Evolutionary conservation across 2,329 filamentous ascomycete species (phyloP), one percentile per base, ranked within the genome.

Genomic region (Cylindrodendrum hubeiense): DNA sequence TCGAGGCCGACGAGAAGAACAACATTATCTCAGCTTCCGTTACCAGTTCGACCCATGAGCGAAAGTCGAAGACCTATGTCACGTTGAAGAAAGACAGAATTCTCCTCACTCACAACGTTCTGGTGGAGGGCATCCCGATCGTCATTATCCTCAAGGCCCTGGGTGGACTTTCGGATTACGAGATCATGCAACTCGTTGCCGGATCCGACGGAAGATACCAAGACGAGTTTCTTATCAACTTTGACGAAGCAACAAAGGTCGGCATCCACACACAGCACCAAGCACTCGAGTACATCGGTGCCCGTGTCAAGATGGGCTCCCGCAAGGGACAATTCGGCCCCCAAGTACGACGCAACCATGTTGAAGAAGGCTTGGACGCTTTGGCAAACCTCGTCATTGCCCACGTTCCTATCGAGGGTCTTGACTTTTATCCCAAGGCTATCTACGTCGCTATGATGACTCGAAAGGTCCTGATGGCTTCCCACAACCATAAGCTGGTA

Each of bases 381-480:
- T 86, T 99, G 43, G 93, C 95, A 19, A 95, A 94, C 74, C 92
- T 98, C 60, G 92, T 99, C 67, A 94, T 99, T 65, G 95, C 96
- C 7, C 96, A 99, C 73, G 95, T 99, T 30, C 92, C 94, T 5
- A 95, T 99, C 39, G 89, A 93, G 72, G 93, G 93, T 49, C 88
- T 97, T 71, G 95, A 99, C 76, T 98, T 98, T 79, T 91, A 96
- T 60, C 95, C 95, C n/a, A 99, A 99, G 78, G 95, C 95, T 22
- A 88, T 98, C 9, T 99, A 98, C 75, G 90, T 99, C 60, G 95
- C 95, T 51, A 93, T 97, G 84, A 99, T 99, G 96, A 93, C 94
- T 28, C 91, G 96, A n/a, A 89, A 95, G 79, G 95, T 98, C 4
- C 82, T 99, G 52, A 97, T 98, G 93, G 95, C 95, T 2, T 91